Evolutionary conservation across 352 stramenopile species (phyloP), one percentile per base, ranked within the genome.

Genomic region (Globisporangium mamillatum): DNA sequence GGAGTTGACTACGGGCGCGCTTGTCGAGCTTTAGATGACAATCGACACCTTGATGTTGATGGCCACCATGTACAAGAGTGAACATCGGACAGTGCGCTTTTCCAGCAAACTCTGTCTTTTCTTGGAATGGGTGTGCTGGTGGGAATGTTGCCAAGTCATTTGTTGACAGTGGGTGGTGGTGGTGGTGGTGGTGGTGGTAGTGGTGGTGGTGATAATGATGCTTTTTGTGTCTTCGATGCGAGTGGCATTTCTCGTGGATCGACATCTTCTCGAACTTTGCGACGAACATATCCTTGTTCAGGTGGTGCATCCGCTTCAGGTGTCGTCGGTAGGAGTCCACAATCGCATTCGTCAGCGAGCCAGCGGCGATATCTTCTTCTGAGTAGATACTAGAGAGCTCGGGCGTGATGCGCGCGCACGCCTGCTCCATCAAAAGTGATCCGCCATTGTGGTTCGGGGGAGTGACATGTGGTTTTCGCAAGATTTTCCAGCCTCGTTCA

Each of bases 271-370:
- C 62, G 25, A 67, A 59, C 32, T 54, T 54, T 7, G 50, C 24
- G 9, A 25, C 5, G 10, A 84, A 56, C 46, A 81, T 63, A 4
- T 75, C 75, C 5, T 81, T 72, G 54, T 78, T 83, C 20, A 54
- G 27, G 32, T 50, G 24, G 48, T 60, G 34, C 34, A 59, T 50
- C 61, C 14, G 32, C 22, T 24, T 20, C 48, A 66, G 29, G 61
- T 66, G 61, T 10, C 69, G 71, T 22, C 79, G 69, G 53, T 86
- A 89, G 14, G 78, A 78, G 12, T 67, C 72, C 0, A 89, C 72
- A 41, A 89, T 73, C 3, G 82, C 58, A 24, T 86, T 78, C 4
- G 75, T 84, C 61, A 89, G 76, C 61, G 74, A 75, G 41, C 73
- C 75, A 12, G 84, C 74, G 22, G 67, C 70, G 1, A 67, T 72